Evolutionary conservation across 139 green algal genomes (phyloP), one percentile per base, ranked within the genome.

Genomic region (Volvox africanus): DNA sequence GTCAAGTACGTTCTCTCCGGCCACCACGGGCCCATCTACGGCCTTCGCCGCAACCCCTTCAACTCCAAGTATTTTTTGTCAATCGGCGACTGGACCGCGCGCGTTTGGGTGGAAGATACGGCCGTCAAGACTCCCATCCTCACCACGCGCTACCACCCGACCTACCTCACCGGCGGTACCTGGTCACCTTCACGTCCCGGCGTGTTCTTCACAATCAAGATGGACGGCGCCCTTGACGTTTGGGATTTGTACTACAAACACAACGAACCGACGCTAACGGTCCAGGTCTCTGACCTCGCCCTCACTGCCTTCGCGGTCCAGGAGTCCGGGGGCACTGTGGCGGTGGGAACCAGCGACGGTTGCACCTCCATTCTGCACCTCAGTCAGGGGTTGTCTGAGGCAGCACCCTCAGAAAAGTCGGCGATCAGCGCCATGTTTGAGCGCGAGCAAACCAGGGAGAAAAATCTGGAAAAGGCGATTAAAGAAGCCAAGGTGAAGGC

Each of bases 241-340:
- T 99, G 97, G 97, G 97, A 99, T 93, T 95, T 98, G 87, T 97
- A 96, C 91, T 97, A 97, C 95, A 99, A 98, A 93, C 97, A 98
- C 92, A 97, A 96, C 87, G 96, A 98, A 87, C 97, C 97, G 0
- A 95, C 93, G 33, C 93, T 99, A 0, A 95, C 93, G n/a, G 93
- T 99, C 77, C 93, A 96, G 90, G 97, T 97, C 32, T 94, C 87
- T 26, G 92, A 96, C 71, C 69, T 91, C 30, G n/a, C 92, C 26
- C 94, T 99, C 87, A 97, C 95, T 0, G 93, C 92, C 18, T 94
- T 99, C 37, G 94, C 94, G 2, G 89, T 97, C 17, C 95, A 97
- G 79, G 94, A 97, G 62, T 82, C 76, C 36, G 97, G 97, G 33
- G 84, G 85, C 28, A 92, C 98, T 28, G 71, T 96, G 14, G 95